A percentile compares a stretch with the other conserved stretches of the same genome.
Evolutionary conservation across 805 yeast genomes (phyloP).

Genomic region (Pichia cephalocereana): DNA sequence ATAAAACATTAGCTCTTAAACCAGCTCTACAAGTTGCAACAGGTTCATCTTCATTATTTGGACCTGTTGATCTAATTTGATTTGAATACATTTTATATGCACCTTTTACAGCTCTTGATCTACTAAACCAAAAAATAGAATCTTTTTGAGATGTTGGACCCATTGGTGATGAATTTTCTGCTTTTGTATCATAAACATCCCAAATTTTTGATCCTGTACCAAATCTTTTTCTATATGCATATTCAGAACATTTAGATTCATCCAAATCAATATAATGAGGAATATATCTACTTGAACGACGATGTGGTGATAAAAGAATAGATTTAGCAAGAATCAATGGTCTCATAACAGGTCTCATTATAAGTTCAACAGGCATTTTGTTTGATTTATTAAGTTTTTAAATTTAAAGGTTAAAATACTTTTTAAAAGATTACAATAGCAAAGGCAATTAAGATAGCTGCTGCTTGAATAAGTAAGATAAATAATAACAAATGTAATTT

Average conservation of each 20-base stretch:
- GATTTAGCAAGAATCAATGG: constrained; percentile 51
- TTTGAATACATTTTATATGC: constrained; percentile 49
- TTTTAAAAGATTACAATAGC: background rate
- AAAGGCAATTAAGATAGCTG: background rate
- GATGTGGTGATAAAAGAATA: constrained; percentile 44
- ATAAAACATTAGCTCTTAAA: constrained; percentile 46
- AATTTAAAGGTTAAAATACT: background rate
- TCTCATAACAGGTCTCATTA: constrained; percentile 50
- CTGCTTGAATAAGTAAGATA: background rate
- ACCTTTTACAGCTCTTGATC: constrained; percentile 62
- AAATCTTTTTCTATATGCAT: constrained; percentile 44
- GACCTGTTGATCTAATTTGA: constrained; percentile 33
- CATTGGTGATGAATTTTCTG: constrained; percentile 27
- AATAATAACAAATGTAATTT: background rate
- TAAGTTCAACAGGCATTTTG: constrained; percentile 48
- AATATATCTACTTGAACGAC: constrained; percentile 46
- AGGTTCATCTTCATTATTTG: constrained; percentile 44
- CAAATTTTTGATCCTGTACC: constrained; percentile 53
- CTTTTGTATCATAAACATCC: constrained; percentile 42
- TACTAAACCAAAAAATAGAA: constrained; percentile 41
- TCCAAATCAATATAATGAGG: constrained; percentile 43
- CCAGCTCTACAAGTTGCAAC: constrained; percentile 55
- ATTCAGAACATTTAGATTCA: constrained; percentile 28
- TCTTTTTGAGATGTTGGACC: constrained; percentile 36
- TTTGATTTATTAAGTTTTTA: background rate